Evolutionary conservation across 805 yeast species (phyloP), one percentile per base, ranked within the genome.

Genomic region (Candida anglica): DNA sequence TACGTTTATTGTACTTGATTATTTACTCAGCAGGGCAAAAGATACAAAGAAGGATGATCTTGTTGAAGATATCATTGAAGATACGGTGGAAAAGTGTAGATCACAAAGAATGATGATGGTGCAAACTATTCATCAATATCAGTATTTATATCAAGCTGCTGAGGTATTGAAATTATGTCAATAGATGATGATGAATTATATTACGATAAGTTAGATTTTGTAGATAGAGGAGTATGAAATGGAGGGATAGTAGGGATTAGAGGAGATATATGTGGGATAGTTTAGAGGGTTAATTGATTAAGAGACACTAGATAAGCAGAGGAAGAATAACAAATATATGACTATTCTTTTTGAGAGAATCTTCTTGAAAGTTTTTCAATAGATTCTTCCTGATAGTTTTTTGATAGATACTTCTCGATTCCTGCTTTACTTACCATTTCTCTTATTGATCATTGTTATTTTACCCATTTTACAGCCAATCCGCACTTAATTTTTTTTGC

Each of bases 61-160:
- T 3, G 52, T 66, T 5, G 46, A 37, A 25, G 49, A 49, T 9
- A 47, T 59, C 3, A 52, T 66, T 5, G 46, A 37, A 25, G 49
- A 49, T 9, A 47, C 55, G 3, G 63, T 65, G 6, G 32, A 39
- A 26, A 44, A 41, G 21, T 38, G 66, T 24, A 42, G 73, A 19
- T 48, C 46, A 17, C 45, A 53, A 16, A 48, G 73, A 31, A 56
- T 65, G 58, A 59, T 65, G 69, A 65, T 66, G 71, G 66, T 66
- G 2, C 73, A 66, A 46, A 66, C 71, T 1, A 45, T 52, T 7
- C 49, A 54, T 33, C 73, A 66, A 43, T 63, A 50, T 33, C 30
- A 38, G 16, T 65, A 58, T 37, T 50, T 66, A n/a, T 64, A 65
- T 33, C 58, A 53, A n/a, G 48, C 41, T 27, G 38, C 55, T 45